Conservation (phyloP, 2,329 filamentous ascomycete species). For the Fusarium chlamydosporum region DNA sequence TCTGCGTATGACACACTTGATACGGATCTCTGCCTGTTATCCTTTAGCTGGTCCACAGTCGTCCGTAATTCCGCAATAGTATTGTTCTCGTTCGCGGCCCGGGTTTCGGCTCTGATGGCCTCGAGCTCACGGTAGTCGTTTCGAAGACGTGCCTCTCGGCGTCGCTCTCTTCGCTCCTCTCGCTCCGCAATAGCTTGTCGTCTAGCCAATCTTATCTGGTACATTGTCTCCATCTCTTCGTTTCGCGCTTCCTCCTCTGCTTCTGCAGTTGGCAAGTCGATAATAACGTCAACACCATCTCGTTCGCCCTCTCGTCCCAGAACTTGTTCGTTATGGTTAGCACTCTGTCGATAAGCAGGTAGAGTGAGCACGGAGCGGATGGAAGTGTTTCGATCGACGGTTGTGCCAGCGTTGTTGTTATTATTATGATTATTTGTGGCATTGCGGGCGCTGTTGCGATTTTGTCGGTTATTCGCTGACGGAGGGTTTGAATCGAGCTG, state of each 20-base stretch:
- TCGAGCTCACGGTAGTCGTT: conserved; percentile 80
- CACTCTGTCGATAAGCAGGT: conserved; percentile 82
- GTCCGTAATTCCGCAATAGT: conserved; percentile 69
- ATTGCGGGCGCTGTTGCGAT: conserved; percentile 30
- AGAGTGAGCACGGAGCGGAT: conserved; percentile 95
- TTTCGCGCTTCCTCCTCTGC: conserved; percentile 85
- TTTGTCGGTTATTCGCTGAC: conserved; percentile 33
- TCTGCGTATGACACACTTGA: conserved; percentile 84
- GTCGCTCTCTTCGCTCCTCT: conserved; percentile 78
- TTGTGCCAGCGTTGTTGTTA: conserved; percentile 51
- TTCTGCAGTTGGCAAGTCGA: conserved; percentile 86
- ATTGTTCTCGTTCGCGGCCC: conserved; percentile 62
- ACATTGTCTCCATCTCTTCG: conserved; percentile 92
- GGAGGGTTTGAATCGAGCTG: conserved; percentile 46
- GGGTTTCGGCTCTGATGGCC: conserved; percentile 71
- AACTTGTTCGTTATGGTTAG: conserved; percentile 82
- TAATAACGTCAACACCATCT: conserved; percentile 89
- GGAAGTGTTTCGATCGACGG: conserved; percentile 85
- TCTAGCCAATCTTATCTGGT: conserved; percentile 86
- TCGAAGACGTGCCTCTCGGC: conserved; percentile 78
- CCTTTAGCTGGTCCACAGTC: conserved; percentile 69
- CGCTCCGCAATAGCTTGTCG: conserved; percentile 82
- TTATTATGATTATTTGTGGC: conserved; percentile 28
- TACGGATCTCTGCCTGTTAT: conserved; percentile 74
- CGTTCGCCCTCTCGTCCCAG: conserved; percentile 91